Base-by-base conservation (phyloP, 2,329 filamentous ascomycete species). In the Stromatinia cepivora region DNA sequence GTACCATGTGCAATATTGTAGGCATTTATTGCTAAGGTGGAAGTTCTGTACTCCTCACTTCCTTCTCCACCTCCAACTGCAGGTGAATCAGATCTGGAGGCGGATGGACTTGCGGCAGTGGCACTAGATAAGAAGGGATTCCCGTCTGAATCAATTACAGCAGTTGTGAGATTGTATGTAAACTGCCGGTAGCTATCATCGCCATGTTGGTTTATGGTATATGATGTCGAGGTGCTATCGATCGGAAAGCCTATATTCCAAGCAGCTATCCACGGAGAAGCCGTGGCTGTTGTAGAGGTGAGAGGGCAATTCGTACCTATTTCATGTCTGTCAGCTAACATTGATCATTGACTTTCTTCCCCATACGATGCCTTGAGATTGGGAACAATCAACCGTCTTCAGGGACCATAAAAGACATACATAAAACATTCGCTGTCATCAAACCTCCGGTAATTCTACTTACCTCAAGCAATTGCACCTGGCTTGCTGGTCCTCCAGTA, bases 381-480 rank as follows among this genome's bases (percentile, higher is more conserved):
- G 25, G 20, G 42, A 34, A 61, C 4, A 46, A 15, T 28, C 3
- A 34, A 48, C 20, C 22, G 20, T 46, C 39, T 39, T 20, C 22
- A 31, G 34, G 28, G 1, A 31, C 8, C 2, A 28, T 3, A 13
- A 8, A n/a, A 31, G 17, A 66, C 64, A n/a, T 25, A 82, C 86
- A 88, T 70, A 79, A 80, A 39, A 88, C 80, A 75, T 88, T 88
- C 13, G 85, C 86, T 45, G 81, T 82, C 84, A 88, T 86, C 39
- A 80, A 79, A 20, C 83, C 84, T 71, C 82, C 79, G 2, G 77
- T 75, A 5, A 88, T 82, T 3, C 86, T 85, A 28, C 83, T 84
- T 1, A 86, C 86, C 52, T 82, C 84, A 5, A 88, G 79, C 7
- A 88, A 72, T 15, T 80, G 81, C 25, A 85, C 77, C 7, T 72